Conservation (phyloP, 176 grass and related monocot genomes). For the Paspalum vaginatum region DNA sequence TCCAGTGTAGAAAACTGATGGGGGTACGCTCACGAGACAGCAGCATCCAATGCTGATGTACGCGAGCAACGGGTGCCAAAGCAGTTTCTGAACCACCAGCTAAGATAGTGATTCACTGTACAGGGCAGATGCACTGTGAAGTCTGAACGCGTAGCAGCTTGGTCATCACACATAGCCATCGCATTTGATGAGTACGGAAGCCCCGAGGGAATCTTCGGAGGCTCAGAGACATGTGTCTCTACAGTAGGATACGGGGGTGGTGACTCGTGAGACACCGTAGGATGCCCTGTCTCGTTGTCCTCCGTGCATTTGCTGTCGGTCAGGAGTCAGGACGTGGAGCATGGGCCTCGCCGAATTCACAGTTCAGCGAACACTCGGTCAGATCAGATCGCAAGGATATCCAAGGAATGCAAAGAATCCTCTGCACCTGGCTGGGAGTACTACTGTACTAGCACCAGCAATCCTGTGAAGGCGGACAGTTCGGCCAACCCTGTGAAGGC, state of each 20-base stretch:
- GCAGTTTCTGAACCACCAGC: background rate
- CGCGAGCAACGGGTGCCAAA: no score
- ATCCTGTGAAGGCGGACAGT: no score
- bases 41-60: background rate
- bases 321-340: background rate
- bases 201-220: background rate
- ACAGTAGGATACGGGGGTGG: slow-evolving; percentile 2
- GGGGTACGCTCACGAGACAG: background rate
- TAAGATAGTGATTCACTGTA: background rate
- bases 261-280: background rate
- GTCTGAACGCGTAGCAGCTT: background rate
- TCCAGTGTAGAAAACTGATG: slow-evolving; percentile 61
- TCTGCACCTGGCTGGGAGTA: no score
- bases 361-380: no score
- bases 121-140: background rate
- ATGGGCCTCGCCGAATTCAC: background rate
- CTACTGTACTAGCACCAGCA: no score
- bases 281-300: background rate
- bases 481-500: slow-evolving; percentile 60
- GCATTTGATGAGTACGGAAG: background rate
- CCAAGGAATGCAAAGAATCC: no score
- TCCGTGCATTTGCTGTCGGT: background rate
- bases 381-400: no score
- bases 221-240: background rate
- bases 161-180: background rate